A percentile compares a stretch with the other conserved stretches of the same genome.
These are phyloP conservation scores for Ceratocystis cacaofunesta DNA, from an alignment of 2,329 filamentous ascomycete genomes.

Conservation along the genomic window DNA sequence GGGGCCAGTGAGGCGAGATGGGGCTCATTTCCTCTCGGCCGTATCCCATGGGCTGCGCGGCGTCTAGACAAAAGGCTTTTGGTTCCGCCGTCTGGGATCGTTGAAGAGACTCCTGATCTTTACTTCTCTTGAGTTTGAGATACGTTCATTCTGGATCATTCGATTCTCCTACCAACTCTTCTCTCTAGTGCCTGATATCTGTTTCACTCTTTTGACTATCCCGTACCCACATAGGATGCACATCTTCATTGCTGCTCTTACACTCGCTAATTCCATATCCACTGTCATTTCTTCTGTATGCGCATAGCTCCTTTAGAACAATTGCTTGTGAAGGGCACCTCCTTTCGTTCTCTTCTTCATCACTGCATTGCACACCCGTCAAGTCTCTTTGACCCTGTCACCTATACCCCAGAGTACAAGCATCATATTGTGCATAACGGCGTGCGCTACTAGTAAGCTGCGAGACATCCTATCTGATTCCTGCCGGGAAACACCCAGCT, in stretches of 20 bases:
- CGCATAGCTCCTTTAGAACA: background rate
- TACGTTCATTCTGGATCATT: background rate
- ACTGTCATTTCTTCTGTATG: background rate
- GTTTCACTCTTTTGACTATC: background rate
- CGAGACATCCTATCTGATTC: background rate
- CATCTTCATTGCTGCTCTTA: background rate
- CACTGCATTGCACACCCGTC: too few species aligned
- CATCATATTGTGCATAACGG: too few species aligned
- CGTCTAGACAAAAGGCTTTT: constrained; percentile 1
- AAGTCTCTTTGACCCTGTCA: too few species aligned
- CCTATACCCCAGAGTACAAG: too few species aligned
- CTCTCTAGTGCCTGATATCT: background rate
- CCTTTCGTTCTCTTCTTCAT: background rate
- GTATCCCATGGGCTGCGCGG: background rate
- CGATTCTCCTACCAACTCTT: background rate
- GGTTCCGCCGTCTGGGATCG: background rate
- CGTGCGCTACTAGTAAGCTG: too few species aligned
- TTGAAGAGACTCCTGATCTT: background rate
- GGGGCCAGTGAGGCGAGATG: background rate
- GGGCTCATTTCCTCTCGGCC: background rate
- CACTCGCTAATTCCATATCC: background rate
- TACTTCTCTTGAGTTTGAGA: background rate
- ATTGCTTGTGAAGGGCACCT: background rate
- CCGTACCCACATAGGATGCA: background rate
- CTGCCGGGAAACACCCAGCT: background rate